Conservation (phyloP, 2,329 filamentous ascomycete genomes). For the Furcasterigmium sp. region DNA sequence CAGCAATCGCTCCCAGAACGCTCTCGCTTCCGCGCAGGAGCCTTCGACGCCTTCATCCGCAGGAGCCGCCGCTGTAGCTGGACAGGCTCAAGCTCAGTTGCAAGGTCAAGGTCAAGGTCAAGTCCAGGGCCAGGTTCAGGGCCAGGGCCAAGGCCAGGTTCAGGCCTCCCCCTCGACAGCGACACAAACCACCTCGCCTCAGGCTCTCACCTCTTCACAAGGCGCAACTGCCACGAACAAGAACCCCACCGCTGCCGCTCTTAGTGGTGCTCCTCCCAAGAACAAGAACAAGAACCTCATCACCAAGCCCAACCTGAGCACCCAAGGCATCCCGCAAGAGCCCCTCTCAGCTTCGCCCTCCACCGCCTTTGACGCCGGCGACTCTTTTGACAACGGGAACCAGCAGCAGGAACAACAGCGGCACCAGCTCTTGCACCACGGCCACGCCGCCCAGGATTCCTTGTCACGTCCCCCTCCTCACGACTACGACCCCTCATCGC, state of each 20-base stretch:
- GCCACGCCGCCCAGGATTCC: conserved; percentile 14
- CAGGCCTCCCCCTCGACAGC: conserved; percentile 11
- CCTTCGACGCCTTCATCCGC: conserved; percentile 8
- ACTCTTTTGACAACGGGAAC: conserved; percentile 34
- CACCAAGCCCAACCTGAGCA: conserved; percentile 5
- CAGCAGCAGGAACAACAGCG: conserved; percentile 21
- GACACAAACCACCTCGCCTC: neutral
- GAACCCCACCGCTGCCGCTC: conserved; percentile 1
- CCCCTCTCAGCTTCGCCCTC: conserved; percentile 42
- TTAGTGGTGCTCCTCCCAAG: too few species aligned
- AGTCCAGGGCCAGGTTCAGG: conserved; percentile 4
- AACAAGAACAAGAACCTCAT: conserved; percentile 16
- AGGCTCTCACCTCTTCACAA: too few species aligned
- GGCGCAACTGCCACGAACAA: neutral
- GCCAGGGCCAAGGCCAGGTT: conserved; percentile 8
- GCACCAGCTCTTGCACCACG: conserved; percentile 11
- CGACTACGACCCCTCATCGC: conserved; percentile 19
- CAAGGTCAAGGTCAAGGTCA: neutral
- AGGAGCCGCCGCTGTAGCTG: conserved; percentile 5
- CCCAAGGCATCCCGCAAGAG: conserved; percentile 1
- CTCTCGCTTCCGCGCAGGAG: conserved; percentile 30
- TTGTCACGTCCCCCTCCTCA: conserved; percentile 24
- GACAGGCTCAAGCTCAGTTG: too few species aligned
- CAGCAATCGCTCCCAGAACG: conserved; percentile 53
- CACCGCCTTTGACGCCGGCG: conserved; percentile 39